These are phyloP conservation scores for Suhomyces bolitotheri DNA, from an alignment of 1,139 yeast genomes.

Conservation along the genomic window DNA sequence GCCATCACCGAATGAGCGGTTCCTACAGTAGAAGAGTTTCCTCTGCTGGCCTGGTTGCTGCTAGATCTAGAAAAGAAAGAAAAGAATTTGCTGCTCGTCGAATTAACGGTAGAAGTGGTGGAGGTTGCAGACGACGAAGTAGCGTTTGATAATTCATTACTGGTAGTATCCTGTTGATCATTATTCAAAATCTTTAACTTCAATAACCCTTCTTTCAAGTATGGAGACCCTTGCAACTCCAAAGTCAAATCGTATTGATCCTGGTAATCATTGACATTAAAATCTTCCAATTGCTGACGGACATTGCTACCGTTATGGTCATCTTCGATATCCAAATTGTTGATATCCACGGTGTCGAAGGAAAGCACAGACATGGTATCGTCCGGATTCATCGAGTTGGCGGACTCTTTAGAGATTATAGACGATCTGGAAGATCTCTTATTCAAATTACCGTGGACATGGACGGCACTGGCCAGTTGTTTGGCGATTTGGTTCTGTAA, in stretches of 20 bases:
- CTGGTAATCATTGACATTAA: conserved; percentile 45
- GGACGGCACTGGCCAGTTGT: conserved; percentile 1
- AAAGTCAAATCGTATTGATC: conserved; percentile 59
- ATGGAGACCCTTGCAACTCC: conserved; percentile 73
- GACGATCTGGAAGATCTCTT: conserved; percentile 40
- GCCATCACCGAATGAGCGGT: conserved; percentile 14
- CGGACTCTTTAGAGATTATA: conserved; percentile 34
- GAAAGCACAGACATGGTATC: conserved; percentile 41
- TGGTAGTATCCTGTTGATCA: conserved; percentile 37
- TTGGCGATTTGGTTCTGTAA: conserved; percentile 5
- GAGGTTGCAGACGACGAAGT: conserved; percentile 27
- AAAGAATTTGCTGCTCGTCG: conserved; percentile 23
- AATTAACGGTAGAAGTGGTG: conserved; percentile 19
- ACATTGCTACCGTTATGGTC: conserved; percentile 10
- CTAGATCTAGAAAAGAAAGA: conserved; percentile 25
- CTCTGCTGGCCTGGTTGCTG: conserved; percentile 8
- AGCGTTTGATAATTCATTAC: conserved; percentile 18
- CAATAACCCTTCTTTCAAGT: conserved; percentile 75
- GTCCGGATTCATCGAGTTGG: conserved; percentile 25
- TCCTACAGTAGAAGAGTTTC: conserved; percentile 11
- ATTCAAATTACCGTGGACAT: conserved; percentile 19
- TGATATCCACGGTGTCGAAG: conserved; percentile 34
- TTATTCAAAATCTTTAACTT: conserved; percentile 49
- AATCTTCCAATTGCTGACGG: conserved; percentile 34
- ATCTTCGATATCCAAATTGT: conserved; percentile 19